Base-by-base conservation (phyloP, 495 filamentous ascomycete genomes). In the Neurospora sp. region DNA sequence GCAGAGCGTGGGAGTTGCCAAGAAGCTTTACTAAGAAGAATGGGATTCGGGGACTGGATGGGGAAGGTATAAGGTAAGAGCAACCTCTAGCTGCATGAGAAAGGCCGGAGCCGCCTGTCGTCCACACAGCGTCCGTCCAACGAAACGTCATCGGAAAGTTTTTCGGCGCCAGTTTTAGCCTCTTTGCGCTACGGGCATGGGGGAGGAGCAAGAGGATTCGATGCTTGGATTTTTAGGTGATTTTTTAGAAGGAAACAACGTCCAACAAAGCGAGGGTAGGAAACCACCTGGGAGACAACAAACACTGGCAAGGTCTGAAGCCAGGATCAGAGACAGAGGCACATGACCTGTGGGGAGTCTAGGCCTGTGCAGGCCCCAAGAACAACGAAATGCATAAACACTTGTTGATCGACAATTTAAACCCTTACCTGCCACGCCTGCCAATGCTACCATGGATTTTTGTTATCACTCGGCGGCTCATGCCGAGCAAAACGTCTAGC, bases 31-130 rank as follows among this genome's bases (percentile, higher is more conserved):
- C 54, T 66, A 66, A 62, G 18, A 7, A 66, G 54, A 66, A 66
- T 35, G 54, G 14, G 27, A 66, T 66, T 35, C 14, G 54, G 66
- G 74, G 76, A 37, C 75, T 79, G 62, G 40, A 80, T 77, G 71
- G 69, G 78, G 77, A 77, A 80, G 76, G 78, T 80, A 75, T 80
- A 74, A 80, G 75, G 79, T 81, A 81, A 81, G 71, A 78, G 74
- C 49, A 81, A 81, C 79, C 76, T 76, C 76, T 79, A 77, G 79
- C 77, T 80, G 78, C 79, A 80, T 75, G 31, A 62, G 66, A 79
- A 37, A 35, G 54, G 54, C 70, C 76, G 77, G 79, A 75, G 76
- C 74, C 71, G 54, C 54, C 54, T 66, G 54, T 35, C 54, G 54
- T 31, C 54, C 54, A 66, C 27, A 62, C 54, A 62, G 49, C 49